Percentiles rank a stretch among this genome's conserved stretches.
These are phyloP conservation scores for Speleostelium caveatum DNA, from an alignment of 78 protist genomes.

Conservation along the genomic window DNA sequence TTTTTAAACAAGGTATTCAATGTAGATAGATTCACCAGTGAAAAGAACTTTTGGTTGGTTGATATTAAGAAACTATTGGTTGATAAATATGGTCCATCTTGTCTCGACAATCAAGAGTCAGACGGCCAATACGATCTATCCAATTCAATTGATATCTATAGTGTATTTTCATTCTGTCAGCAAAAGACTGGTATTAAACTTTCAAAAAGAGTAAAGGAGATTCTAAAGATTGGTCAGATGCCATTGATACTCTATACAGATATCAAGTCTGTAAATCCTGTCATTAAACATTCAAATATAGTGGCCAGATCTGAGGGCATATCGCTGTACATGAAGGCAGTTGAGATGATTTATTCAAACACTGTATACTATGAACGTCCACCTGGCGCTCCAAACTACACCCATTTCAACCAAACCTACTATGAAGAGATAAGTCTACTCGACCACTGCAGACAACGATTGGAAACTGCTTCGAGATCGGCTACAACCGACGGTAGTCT, in stretches of 20 bases:
- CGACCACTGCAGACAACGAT: neutral
- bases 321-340: conserved; percentile 53
- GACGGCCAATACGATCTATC: conserved; percentile 15
- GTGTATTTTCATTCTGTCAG: neutral
- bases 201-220: neutral
- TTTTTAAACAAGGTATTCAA: conserved; percentile 35
- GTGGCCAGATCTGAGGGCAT: conserved; percentile 59
- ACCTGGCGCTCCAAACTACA: neutral
- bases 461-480: conserved; percentile 42
- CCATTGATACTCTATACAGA: conserved; percentile 24
- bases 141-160: neutral
- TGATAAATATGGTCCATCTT: conserved; percentile 11
- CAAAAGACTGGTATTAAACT: conserved; percentile 32
- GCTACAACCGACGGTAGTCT: conserved; percentile 51
- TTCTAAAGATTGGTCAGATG: neutral
- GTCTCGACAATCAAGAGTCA: conserved; percentile 10
- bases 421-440: conserved; percentile 34
- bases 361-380: conserved; percentile 24
- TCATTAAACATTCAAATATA: conserved; percentile 53
- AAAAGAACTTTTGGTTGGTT: conserved; percentile 38
- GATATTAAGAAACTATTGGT: neutral
- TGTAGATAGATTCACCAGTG: neutral
- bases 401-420: neutral
- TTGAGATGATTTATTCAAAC: conserved; percentile 45
- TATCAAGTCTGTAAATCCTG: conserved; percentile 30